Percentiles rank a stretch among this genome's conserved stretches.
These are phyloP conservation scores for Asclepias syriaca DNA, from an alignment of 257 asterid species.

Conservation along the genomic window DNA sequence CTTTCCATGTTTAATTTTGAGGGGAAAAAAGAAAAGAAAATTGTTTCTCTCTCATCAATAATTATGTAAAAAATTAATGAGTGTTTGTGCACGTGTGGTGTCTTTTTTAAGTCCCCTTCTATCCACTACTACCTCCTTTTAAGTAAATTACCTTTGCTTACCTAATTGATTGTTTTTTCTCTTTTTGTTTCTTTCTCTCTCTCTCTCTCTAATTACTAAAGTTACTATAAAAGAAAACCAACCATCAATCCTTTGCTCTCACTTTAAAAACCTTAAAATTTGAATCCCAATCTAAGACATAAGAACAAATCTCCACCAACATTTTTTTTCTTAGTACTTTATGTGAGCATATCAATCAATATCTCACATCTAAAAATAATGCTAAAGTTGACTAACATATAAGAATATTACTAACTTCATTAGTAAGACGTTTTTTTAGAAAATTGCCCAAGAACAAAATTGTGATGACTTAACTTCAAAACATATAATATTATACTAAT, in stretches of 20 bases:
- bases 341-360: too few species aligned
- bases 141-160: conserved; percentile 6
- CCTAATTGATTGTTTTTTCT: conserved; percentile 7
- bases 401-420: too few species aligned
- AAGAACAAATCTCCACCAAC: too few species aligned
- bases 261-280: not conserved
- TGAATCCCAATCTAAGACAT: not conserved
- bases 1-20: not conserved
- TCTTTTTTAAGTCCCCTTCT: conserved; percentile 18
- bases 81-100: conserved; percentile 33
- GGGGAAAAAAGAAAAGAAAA: too few species aligned
- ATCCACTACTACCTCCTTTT: conserved; percentile 2
- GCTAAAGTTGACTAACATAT: too few species aligned
- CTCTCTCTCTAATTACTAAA: not conserved
- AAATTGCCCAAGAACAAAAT: too few species aligned
- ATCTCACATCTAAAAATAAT: too few species aligned
- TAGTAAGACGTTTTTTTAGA: too few species aligned
- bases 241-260: not conserved
- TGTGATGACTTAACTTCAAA: too few species aligned
- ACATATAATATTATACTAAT: too few species aligned
- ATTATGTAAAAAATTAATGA: conserved; percentile 8
- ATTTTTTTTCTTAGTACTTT: too few species aligned
- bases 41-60: conserved; percentile 20
- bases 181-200: not conserved
- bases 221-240: not conserved